phyloP scores from a whole-genome alignment of 768 basidiomycete species.

The Crepidotus variabilis region DNA sequence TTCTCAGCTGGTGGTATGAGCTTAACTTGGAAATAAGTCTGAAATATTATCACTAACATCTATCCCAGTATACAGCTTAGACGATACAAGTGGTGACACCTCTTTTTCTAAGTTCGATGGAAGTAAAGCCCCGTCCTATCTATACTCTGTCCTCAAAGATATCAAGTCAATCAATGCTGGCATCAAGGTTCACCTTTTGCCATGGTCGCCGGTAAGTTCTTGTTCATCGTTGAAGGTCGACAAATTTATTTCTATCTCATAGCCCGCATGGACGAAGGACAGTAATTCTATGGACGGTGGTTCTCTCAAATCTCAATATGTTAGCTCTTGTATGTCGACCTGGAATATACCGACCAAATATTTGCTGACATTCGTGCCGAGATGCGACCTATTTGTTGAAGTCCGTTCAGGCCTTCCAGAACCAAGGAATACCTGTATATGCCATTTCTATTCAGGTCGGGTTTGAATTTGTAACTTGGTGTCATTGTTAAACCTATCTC shows the following conservation, averaged over 20 bases:
- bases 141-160: slow-evolving; percentile 62
- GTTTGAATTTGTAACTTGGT: background rate
- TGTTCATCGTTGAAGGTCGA: no score
- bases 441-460: slow-evolving; percentile 55
- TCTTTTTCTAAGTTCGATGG: slow-evolving; percentile 56
- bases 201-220: slow-evolving; percentile 69
- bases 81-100: slow-evolving; percentile 58
- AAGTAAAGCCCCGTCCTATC: slow-evolving; percentile 51
- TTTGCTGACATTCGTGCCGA: slow-evolving; percentile 18
- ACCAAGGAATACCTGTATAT: slow-evolving; percentile 56
- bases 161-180: slow-evolving; percentile 48
- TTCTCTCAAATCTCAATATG: slow-evolving; percentile 45
- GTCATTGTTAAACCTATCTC: background rate
- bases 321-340: slow-evolving; percentile 40
- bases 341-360: background rate
- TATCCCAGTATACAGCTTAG: slow-evolving; percentile 57
- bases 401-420: slow-evolving; percentile 64
- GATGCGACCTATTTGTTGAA: slow-evolving; percentile 74
- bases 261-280: slow-evolving; percentile 82
- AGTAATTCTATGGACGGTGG: slow-evolving; percentile 67
- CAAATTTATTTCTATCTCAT: no score
- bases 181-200: slow-evolving; percentile 27
- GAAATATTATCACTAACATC: background rate
- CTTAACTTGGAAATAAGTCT: background rate
- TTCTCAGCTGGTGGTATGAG: slow-evolving; percentile 55